phyloP scores from a whole-genome alignment of 495 filamentous ascomycete species.

The Chaetomium tenue region DNA sequence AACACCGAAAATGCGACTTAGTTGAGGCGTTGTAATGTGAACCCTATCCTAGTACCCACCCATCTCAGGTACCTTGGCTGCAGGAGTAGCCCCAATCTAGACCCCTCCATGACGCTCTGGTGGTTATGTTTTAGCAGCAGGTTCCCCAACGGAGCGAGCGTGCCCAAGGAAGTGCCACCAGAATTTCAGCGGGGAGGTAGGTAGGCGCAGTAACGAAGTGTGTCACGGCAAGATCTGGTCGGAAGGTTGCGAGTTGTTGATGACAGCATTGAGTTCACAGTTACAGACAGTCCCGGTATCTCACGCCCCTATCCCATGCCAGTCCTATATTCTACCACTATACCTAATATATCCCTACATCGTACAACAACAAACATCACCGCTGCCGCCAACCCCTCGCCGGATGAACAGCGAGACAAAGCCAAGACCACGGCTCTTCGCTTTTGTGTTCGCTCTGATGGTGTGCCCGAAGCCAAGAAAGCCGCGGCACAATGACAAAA shows the following conservation, averaged over 20 bases:
- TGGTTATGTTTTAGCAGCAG: too few species aligned
- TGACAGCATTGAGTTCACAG: neutral
- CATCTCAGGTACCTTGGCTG: too few species aligned
- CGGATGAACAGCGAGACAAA: neutral
- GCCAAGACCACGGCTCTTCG: neutral
- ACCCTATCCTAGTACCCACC: too few species aligned
- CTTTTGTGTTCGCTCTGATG: conserved; percentile 11
- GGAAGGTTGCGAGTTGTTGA: neutral
- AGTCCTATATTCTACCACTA: neutral
- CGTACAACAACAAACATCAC: conserved; percentile 10
- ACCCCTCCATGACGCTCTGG: too few species aligned
- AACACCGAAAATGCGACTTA: too few species aligned
- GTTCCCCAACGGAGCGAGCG: too few species aligned
- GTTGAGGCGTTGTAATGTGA: too few species aligned
- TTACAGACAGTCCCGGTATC: neutral
- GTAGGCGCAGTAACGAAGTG: too few species aligned
- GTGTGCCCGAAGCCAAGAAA: neutral
- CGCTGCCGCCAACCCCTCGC: neutral
- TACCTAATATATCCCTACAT: conserved; percentile 11
- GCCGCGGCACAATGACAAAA: conserved; percentile 6
- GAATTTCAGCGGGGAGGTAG: too few species aligned
- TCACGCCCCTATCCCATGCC: conserved; percentile 9
- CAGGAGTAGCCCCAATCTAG: too few species aligned
- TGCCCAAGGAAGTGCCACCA: too few species aligned
- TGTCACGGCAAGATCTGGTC: too few species aligned